A percentile compares a stretch with the other conserved stretches of the same genome.
Evolutionary conservation across 2,329 filamentous ascomycete species (phyloP).

Genomic region (Huntiella savannae): DNA sequence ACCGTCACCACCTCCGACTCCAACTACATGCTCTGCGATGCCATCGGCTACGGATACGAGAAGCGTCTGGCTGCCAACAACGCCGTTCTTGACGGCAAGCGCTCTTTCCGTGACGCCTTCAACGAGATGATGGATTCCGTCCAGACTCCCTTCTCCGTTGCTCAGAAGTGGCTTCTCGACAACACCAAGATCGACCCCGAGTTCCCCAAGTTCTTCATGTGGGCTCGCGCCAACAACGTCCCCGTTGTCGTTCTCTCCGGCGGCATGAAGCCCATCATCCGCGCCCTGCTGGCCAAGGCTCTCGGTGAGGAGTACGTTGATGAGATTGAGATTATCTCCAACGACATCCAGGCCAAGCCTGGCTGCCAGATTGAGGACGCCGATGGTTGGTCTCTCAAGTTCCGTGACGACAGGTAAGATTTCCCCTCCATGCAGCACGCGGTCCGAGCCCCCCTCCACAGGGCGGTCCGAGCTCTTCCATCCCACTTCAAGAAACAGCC

Average conservation of each 20-base stretch:
- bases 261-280: slow-evolving; percentile 85
- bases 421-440: neutral
- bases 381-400: slow-evolving; percentile 73
- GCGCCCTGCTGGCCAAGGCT: slow-evolving; percentile 59
- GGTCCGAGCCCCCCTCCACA: neutral
- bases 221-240: slow-evolving; percentile 63
- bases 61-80: slow-evolving; percentile 55
- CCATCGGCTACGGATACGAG: slow-evolving; percentile 61
- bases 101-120: slow-evolving; percentile 72
- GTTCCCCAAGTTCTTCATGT: slow-evolving; percentile 76
- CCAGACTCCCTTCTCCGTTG: slow-evolving; percentile 60
- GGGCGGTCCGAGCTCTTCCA: neutral
- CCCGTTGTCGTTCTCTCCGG: slow-evolving; percentile 83
- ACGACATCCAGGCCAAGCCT: slow-evolving; percentile 47
- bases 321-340: slow-evolving; percentile 79
- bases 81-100: slow-evolving; percentile 52
- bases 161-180: slow-evolving; percentile 55
- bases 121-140: slow-evolving; percentile 82
- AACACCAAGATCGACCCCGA: slow-evolving; percentile 79
- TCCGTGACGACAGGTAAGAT: slow-evolving; percentile 47
- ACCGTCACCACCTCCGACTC: slow-evolving; percentile 63
- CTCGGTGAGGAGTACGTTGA: slow-evolving; percentile 56
- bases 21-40: slow-evolving; percentile 67
- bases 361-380: slow-evolving; percentile 59
- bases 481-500: neutral